Evolutionary conservation across 495 filamentous ascomycete species (phyloP).

Genomic region (Apiosordaria backusii): DNA sequence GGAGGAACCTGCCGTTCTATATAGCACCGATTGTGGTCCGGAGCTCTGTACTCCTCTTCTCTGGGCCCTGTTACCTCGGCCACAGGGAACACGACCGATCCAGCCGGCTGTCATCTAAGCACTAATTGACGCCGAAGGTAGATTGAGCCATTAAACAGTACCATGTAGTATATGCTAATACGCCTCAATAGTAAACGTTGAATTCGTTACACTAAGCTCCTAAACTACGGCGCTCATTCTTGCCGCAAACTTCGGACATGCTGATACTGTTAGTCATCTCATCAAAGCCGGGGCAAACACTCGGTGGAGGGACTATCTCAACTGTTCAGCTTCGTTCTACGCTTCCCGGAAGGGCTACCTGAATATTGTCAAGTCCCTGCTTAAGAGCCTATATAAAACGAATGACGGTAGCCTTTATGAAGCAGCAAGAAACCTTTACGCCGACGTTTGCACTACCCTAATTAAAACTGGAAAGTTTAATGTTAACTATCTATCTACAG

Average conservation of each 20-base stretch:
- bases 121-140: not conserved
- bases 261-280: not conserved
- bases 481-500: not conserved
- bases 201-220: not conserved
- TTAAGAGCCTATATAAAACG: not conserved
- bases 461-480: not conserved
- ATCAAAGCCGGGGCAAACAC: not conserved
- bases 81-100: not conserved
- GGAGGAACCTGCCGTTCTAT: not conserved
- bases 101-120: not conserved
- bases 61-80: not conserved
- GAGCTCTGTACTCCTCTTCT: not conserved
- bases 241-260: not conserved
- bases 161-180: not conserved
- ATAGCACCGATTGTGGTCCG: not conserved
- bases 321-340: not conserved
- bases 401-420: not conserved
- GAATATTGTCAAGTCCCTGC: not conserved
- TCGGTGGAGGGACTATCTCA: not conserved
- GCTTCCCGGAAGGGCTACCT: not conserved
- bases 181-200: not conserved
- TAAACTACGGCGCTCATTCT: not conserved
- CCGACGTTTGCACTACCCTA: not conserved
- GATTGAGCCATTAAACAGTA: not conserved
- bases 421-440: not conserved